Percentiles rank a stretch among this genome's conserved stretches.
phyloP scores from a whole-genome alignment of 805 yeast genomes.

The Limtongozyma cylindracea region DNA sequence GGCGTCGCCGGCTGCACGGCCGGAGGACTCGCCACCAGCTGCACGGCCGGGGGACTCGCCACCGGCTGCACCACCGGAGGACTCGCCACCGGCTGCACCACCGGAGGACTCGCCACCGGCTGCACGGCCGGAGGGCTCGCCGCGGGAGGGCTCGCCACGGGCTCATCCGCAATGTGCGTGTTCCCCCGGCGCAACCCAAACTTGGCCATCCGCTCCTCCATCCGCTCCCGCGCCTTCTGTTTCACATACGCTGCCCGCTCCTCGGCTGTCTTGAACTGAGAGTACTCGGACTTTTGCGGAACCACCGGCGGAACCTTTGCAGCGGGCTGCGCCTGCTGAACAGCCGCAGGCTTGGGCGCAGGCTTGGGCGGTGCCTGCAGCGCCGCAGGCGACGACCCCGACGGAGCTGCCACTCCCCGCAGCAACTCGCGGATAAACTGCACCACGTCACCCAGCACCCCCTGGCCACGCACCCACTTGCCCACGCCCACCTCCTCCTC shows the following conservation, averaged over 20 bases:
- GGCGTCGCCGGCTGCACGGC: conserved; percentile 1
- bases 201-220: conserved; percentile 69
- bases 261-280: conserved; percentile 20
- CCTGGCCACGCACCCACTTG: conserved; percentile 67
- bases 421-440: conserved; percentile 29
- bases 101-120: too few species aligned
- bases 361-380: not conserved
- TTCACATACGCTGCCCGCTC: conserved; percentile 63
- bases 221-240: conserved; percentile 48
- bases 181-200: conserved; percentile 32
- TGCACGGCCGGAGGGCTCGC: not conserved
- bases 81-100: too few species aligned
- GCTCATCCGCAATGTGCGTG: conserved; percentile 1
- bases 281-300: conserved; percentile 1
- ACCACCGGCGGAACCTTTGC: too few species aligned
- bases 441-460: conserved; percentile 38
- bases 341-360: too few species aligned
- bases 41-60: conserved; percentile 4
- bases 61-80: not conserved
- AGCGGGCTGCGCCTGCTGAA: too few species aligned
- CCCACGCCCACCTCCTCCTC: conserved; percentile 25
- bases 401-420: not conserved
- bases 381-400: not conserved
- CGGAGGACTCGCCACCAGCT: conserved; percentile 1
- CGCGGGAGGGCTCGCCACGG: not conserved